Conservation (phyloP, 2,329 filamentous ascomycete genomes). For the Aspergillus alliaceus region DNA sequence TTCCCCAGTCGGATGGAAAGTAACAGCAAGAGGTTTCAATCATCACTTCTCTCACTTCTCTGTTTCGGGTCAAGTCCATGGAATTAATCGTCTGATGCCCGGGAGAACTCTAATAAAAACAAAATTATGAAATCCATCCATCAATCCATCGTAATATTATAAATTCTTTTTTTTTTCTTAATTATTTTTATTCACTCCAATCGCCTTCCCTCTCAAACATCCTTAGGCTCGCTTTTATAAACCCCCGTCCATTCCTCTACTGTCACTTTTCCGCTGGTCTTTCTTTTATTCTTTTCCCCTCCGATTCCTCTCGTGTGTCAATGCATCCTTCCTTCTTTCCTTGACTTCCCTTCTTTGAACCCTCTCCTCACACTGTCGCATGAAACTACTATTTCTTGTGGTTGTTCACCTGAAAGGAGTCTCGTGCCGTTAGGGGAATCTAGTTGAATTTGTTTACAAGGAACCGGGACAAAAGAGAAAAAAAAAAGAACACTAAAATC, state of each 20-base stretch:
- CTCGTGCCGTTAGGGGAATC: neutral
- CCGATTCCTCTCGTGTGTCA: neutral
- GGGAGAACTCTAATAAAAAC: too few species aligned
- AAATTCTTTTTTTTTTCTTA: too few species aligned
- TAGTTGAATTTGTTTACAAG: neutral
- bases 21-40: too few species aligned
- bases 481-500: too few species aligned
- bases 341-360: neutral
- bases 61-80: neutral
- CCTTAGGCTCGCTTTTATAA: conserved; percentile 13
- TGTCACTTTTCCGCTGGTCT: conserved; percentile 14
- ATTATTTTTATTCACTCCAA: neutral
- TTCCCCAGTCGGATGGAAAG: too few species aligned
- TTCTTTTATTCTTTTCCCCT: conserved; percentile 20
- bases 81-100: neutral
- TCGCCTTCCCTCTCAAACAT: neutral
- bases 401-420: neutral
- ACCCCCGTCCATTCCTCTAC: conserved; percentile 9
- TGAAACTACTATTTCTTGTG: conserved; percentile 1
- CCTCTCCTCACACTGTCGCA: neutral
- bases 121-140: neutral
- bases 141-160: neutral
- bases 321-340: neutral
- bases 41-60: too few species aligned
- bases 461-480: neutral